These are phyloP conservation scores for Penicillium maclennaniae DNA, from an alignment of 495 filamentous ascomycete species.

Conservation along the genomic window DNA sequence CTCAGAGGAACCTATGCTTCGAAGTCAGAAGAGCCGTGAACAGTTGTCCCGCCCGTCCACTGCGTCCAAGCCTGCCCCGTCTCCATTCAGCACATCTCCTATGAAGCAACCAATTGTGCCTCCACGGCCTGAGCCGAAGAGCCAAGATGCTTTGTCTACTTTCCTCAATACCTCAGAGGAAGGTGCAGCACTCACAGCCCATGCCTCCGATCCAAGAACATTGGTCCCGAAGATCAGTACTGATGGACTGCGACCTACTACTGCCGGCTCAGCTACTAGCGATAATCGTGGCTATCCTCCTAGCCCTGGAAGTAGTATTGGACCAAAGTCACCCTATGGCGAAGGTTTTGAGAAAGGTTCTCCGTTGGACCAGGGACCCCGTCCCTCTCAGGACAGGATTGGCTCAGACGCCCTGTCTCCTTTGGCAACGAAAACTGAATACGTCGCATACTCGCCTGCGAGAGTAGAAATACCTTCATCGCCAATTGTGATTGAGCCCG, in stretches of 20 bases:
- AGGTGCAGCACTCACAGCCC: conserved; percentile 13
- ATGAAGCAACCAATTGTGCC: conserved; percentile 23
- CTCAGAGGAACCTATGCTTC: conserved; percentile 39
- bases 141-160: conserved; percentile 22
- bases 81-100: conserved; percentile 24
- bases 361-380: conserved; percentile 7
- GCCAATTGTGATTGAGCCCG: conserved; percentile 8
- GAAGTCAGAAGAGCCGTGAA: conserved; percentile 46
- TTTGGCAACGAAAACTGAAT: neutral
- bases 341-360: conserved; percentile 19
- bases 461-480: conserved; percentile 6
- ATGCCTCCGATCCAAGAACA: conserved; percentile 15
- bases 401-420: conserved; percentile 2
- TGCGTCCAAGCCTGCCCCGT: conserved; percentile 23
- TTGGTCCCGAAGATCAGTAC: conserved; percentile 23
- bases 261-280: conserved; percentile 24
- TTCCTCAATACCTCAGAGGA: conserved; percentile 17
- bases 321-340: conserved; percentile 24
- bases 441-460: neutral
- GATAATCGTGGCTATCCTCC: conserved; percentile 19
- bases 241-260: conserved; percentile 32
- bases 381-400: conserved; percentile 12
- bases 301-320: conserved; percentile 25
- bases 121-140: conserved; percentile 24
- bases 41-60: conserved; percentile 42